Evolutionary conservation across 768 basidiomycete genomes (phyloP).

Genomic region (Tulasnella sp.): DNA sequence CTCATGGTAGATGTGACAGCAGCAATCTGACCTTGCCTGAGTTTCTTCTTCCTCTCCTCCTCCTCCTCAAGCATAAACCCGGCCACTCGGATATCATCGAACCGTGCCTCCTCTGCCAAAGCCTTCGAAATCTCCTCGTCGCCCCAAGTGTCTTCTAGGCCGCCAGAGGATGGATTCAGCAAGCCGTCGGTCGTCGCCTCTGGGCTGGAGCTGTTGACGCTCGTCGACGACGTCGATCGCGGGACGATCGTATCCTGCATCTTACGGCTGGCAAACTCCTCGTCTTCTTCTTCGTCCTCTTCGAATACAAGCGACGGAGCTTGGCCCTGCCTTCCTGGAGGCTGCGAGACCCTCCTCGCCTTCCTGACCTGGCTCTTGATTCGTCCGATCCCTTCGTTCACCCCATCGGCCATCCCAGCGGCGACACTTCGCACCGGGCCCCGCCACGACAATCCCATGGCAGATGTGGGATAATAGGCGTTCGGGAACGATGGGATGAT

Average conservation of each 20-base stretch:
- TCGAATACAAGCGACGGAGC: conserved; percentile 9
- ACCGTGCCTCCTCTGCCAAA: conserved; percentile 5
- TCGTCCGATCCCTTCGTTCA: conserved; percentile 50
- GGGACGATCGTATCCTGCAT: not conserved
- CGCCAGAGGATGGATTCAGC: not conserved
- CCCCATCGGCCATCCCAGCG: conserved; percentile 39
- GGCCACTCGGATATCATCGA: conserved; percentile 7
- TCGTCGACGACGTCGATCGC: conserved; percentile 4
- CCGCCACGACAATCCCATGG: conserved; percentile 2
- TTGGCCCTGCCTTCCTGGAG: not conserved
- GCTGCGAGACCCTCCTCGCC: conserved; percentile 19
- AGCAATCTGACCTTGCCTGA: too few species aligned
- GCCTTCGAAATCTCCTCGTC: conserved; percentile 7
- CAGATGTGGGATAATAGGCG: conserved; percentile 25
- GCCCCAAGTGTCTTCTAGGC: conserved; percentile 5
- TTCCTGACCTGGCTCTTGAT: conserved; percentile 39
- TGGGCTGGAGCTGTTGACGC: not conserved
- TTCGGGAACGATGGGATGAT: conserved; percentile 77
- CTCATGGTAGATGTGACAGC: too few species aligned
- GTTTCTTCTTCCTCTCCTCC: not conserved
- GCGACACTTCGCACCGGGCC: conserved; percentile 29
- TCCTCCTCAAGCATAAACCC: conserved; percentile 11
- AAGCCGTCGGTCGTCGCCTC: not conserved
- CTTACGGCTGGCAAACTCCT: not conserved
- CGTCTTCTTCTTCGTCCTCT: conserved; percentile 4